Conservation (phyloP, 2,329 filamentous ascomycete genomes). For the Clonostachys rosea region DNA sequence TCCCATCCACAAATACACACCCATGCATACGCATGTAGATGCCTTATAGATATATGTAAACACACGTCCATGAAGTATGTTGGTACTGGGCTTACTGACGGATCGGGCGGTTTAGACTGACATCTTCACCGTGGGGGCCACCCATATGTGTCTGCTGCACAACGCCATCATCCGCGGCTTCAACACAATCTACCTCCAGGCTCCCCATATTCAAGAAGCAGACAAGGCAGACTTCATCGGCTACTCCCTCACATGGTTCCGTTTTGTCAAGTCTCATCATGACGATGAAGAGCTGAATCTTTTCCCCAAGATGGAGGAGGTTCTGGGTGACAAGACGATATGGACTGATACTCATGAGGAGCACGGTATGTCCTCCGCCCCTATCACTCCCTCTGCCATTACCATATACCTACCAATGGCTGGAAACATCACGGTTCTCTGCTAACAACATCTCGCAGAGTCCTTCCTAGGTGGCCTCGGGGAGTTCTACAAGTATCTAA, state of each 20-base stretch:
- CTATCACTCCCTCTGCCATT: background rate
- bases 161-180: constrained; percentile 59
- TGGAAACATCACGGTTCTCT: background rate
- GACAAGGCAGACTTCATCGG: constrained; percentile 53
- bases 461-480: constrained; percentile 46
- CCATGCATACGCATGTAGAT: no score
- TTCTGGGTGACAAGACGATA: constrained; percentile 43
- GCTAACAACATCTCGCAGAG: constrained; percentile 11
- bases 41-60: background rate
- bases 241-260: constrained; percentile 53
- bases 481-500: constrained; percentile 48
- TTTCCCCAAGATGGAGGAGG: constrained; percentile 48
- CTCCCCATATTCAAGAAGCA: constrained; percentile 40
- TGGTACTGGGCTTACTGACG: no score
- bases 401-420: background rate
- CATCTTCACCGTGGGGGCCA: constrained; percentile 53
- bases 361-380: constrained; percentile 34
- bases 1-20: no score
- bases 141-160: constrained; percentile 58
- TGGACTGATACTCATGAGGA: constrained; percentile 49
- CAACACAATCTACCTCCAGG: constrained; percentile 60
- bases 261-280: constrained; percentile 56
- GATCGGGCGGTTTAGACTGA: constrained; percentile 33
- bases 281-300: constrained; percentile 54
- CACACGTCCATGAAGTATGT: no score